phyloP scores from a whole-genome alignment of 176 grass and related monocot genomes.

The Dactylis glomerata region DNA sequence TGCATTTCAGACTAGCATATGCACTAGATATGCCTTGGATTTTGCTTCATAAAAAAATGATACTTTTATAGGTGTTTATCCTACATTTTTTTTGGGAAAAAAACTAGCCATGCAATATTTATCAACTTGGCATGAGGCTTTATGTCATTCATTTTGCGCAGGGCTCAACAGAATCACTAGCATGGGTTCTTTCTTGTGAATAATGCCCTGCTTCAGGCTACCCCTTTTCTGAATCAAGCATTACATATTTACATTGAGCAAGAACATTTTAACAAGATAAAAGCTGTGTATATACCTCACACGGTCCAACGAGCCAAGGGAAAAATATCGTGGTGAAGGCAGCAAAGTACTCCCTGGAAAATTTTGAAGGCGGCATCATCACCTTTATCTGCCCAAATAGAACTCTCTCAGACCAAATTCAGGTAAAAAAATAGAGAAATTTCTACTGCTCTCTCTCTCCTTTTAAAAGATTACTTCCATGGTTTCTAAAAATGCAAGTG shows the following conservation, averaged over 20 bases:
- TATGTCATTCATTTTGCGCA: neutral
- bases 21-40: neutral
- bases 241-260: neutral
- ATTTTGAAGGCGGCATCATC: slow-evolving; percentile 72
- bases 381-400: slow-evolving; percentile 62
- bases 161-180: neutral
- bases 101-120: neutral
- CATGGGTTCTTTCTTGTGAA: slow-evolving; percentile 11
- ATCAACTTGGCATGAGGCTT: neutral
- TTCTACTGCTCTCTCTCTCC: neutral
- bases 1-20: slow-evolving; percentile 18
- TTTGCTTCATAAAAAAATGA: neutral
- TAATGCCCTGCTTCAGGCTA: neutral
- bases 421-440: neutral
- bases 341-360: slow-evolving; percentile 77
- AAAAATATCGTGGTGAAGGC: slow-evolving; percentile 86
- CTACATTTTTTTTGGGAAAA: neutral
- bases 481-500: neutral
- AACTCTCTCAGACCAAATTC: slow-evolving; percentile 1
- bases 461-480: neutral
- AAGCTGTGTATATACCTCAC: slow-evolving; percentile 57
- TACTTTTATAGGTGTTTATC: neutral
- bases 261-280: neutral
- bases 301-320: slow-evolving; percentile 84
- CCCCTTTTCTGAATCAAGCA: neutral